Evolutionary conservation across 2,329 filamentous ascomycete genomes (phyloP), one percentile per base, ranked within the genome.

Genomic region (Nemania bipapillata): DNA sequence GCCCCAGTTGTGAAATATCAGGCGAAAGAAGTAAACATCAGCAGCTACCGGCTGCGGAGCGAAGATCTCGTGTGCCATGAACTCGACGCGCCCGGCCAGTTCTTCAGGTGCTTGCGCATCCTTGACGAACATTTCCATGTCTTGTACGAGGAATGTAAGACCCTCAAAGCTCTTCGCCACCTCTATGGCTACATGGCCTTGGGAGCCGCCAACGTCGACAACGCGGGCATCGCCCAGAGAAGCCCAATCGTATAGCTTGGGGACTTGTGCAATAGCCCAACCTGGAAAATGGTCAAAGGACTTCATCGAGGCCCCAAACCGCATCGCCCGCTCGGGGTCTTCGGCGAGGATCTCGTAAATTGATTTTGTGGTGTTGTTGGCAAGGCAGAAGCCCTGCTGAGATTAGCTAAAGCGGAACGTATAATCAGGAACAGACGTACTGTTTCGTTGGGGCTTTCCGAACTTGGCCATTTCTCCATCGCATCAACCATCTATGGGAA

Each of bases 171-270:
- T 70, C 3, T 35, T 71, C 22, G 73, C 72, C 49, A 77, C 66
- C 1, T 72, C 74, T 42, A 74, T 67, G 2, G 72, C 69, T 40
- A 74, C 70, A 15, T 58, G 37, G 53, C 74, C 76, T 60, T 67
- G 59, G 3, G 28, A 42, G 3, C 73, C 75, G 49, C 76, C 74
- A 1, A 77, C 67, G 24, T 75, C 63, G 1, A 72, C 66, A 32
- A 77, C 70, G 12, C 17, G 30, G 9, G 30, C 68, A 11, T 74
- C 6, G 22, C 70, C 72, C 4, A 76, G 72, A 24, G 70, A 72
- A 45, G 69, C 70, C 75, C 74, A 76, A 54, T 76, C 74, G 66
- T 74, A 77, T 42, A 37, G 22, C 58, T 72, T 68, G 62, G 63
- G 1, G 20, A 73, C 70, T 22, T 26, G 15, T 11, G 15, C 30